Base-by-base conservation (phyloP, 2,329 filamentous ascomycete species). In the Rhynchosporium agropyri region DNA sequence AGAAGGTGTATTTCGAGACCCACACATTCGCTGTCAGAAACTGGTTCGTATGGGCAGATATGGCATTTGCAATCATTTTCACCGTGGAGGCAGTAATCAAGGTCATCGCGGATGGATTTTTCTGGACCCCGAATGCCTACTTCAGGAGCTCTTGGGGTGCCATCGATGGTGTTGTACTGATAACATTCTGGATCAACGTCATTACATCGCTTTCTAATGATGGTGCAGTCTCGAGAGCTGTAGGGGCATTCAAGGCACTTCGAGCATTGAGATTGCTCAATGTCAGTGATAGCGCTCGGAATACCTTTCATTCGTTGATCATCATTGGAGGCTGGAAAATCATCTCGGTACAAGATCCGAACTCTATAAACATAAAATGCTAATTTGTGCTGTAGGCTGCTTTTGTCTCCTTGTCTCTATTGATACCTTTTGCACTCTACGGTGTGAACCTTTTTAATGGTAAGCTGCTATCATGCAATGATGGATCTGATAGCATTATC, bases 101-200 rank as follows among this genome's bases (percentile, higher is more conserved):
- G 76, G 88, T 96, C 61, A 87, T 99, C 70, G 95, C 95, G 0
- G 95, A 99, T 77, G 95, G 95, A 7, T 90, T 97, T 71, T 90
- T 97, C 75, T 98, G 91, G 86, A 97, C 95, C 0, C 95, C 95
- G 0, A 97, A 99, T 76, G 96, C 96, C 2, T 99, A 97, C 74
- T 92, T 97, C 75, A 88, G 95, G 71, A 94, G 94, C 73, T 94
- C 93, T 0, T 99, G 95, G 95, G 96, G 95, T 6, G 88, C 97
- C 65, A 97, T 99, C 68, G 95, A 99, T 73, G 92, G 89, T 0
- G 77, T 98, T 50, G 95, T 99, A 68, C 81, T 99, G 58, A 80
- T 97, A 61, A 98, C 95, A 0, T 84, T 99, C 8, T 98, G 95
- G 94, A 89, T 97, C 74, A 98, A 96, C 72, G 92, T 99, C 56